These are phyloP conservation scores for Ophiostoma pallidulum DNA, from an alignment of 2,329 filamentous ascomycete species.

Conservation along the genomic window DNA sequence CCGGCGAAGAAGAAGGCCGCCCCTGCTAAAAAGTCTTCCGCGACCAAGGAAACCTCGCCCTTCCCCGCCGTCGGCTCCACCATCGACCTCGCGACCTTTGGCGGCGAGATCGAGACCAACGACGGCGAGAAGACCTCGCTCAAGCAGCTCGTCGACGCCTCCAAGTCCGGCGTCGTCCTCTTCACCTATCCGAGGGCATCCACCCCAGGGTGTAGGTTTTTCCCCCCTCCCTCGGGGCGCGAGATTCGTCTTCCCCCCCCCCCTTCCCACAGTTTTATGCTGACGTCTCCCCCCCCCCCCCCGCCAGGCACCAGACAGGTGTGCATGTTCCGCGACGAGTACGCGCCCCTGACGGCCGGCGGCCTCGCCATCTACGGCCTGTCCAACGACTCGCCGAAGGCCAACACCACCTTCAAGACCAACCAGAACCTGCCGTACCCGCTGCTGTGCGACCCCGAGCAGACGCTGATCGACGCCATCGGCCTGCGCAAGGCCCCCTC, in stretches of 20 bases:
- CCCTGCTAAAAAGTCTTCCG: conserved; percentile 19
- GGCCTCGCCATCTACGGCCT: conserved; percentile 86
- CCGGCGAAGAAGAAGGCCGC: conserved; percentile 18
- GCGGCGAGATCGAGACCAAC: conserved; percentile 71
- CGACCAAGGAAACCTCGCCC: conserved; percentile 24
- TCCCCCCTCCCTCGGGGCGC: neutral
- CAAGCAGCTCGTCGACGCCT: conserved; percentile 70
- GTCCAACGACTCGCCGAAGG: conserved; percentile 76
- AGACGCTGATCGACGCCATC: conserved; percentile 70
- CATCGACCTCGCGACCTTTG: conserved; percentile 50
- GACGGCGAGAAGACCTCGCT: conserved; percentile 73
- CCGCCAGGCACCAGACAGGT: conserved; percentile 76
- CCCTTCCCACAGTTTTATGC: neutral
- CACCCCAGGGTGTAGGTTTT: conserved; percentile 78
- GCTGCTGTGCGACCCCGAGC: conserved; percentile 72
- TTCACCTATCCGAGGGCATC: conserved; percentile 96
- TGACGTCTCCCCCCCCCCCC: conserved; percentile 1
- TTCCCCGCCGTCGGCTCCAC: conserved; percentile 40
- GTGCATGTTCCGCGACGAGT: conserved; percentile 84
- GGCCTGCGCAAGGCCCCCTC: conserved; percentile 73
- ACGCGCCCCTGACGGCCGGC: conserved; percentile 62
- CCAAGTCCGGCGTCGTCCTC: conserved; percentile 76
- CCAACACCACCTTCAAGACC: conserved; percentile 85
- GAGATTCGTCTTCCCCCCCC: neutral
- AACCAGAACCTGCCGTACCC: conserved; percentile 86